A percentile compares a stretch with the other conserved stretches of the same genome.
Conservation (phyloP, 768 basidiomycete species). For the Boletus sp. region DNA sequence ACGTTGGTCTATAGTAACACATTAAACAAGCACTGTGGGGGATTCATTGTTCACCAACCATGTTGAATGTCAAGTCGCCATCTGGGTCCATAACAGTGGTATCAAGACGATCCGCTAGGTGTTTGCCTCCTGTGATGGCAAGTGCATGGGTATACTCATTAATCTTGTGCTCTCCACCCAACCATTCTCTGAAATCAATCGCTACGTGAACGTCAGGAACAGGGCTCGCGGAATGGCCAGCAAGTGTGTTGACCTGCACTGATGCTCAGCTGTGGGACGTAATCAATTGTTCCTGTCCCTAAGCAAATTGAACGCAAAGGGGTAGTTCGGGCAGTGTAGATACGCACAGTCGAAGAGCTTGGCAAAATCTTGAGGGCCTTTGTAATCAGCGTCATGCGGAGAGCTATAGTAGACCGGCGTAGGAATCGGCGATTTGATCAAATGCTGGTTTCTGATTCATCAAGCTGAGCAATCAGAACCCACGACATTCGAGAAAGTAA, state of each 20-base stretch:
- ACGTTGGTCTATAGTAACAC: conserved; percentile 36
- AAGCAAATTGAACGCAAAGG: background rate
- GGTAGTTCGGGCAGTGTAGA: background rate
- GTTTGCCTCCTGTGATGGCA: conserved; percentile 62
- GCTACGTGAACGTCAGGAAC: conserved; percentile 39
- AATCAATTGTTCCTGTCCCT: conserved; percentile 69
- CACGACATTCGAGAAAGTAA: background rate
- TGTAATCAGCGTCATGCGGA: conserved; percentile 36
- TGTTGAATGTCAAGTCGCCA: conserved; percentile 59
- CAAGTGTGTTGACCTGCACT: conserved; percentile 39
- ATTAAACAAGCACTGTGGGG: background rate
- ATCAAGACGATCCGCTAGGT: conserved; percentile 55
- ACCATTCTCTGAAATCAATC: conserved; percentile 63
- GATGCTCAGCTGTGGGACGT: conserved; percentile 51
- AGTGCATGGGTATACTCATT: conserved; percentile 65
- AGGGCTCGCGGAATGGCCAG: background rate
- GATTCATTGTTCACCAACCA: conserved; percentile 44
- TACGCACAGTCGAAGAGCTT: conserved; percentile 46
- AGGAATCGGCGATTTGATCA: conserved; percentile 58
- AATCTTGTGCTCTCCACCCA: conserved; percentile 76
- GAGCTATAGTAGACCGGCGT: conserved; percentile 53
- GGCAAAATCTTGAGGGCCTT: conserved; percentile 38
- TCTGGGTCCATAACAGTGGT: conserved; percentile 61
- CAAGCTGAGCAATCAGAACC: background rate
- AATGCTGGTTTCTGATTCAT: conserved; percentile 53